A percentile compares a stretch with the other conserved stretches of the same genome.
Conservation (phyloP, 768 basidiomycete species). For the Crepidotus variabilis region DNA sequence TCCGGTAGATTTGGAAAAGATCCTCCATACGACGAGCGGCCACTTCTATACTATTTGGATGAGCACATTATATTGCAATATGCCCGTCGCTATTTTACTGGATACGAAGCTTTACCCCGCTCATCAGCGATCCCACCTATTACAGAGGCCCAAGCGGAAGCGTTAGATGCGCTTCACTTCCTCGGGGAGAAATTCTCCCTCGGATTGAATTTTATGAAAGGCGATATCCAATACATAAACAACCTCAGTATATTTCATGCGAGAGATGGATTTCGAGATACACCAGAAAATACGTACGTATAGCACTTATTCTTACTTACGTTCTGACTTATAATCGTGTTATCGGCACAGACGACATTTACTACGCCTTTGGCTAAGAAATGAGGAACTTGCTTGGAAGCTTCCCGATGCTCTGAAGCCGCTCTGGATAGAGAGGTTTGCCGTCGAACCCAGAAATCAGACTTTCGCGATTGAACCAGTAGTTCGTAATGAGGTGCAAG, state of each 20-base stretch:
- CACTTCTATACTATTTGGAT: constrained; percentile 37
- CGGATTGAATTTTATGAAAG: constrained; percentile 43
- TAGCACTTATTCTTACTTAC: neutral
- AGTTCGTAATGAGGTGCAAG: constrained; percentile 18
- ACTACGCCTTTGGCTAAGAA: constrained; percentile 34
- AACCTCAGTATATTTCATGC: constrained; percentile 44
- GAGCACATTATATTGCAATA: constrained; percentile 41
- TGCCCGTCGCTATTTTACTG: constrained; percentile 40
- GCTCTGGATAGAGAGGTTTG: constrained; percentile 33
- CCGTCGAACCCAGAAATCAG: constrained; percentile 30
- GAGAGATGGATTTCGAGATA: constrained; percentile 39
- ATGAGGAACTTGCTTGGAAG: constrained; percentile 37
- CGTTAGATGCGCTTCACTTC: constrained; percentile 43
- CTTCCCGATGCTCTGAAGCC: constrained; percentile 29
- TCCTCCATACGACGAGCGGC: constrained; percentile 32
- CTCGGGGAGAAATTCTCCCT: constrained; percentile 39
- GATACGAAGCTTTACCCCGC: constrained; percentile 32
- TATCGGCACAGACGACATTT: constrained; percentile 29
- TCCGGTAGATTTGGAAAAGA: constrained; percentile 31
- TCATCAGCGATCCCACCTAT: constrained; percentile 38
- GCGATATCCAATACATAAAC: constrained; percentile 49
- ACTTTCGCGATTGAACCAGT: constrained; percentile 34
- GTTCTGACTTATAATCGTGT: neutral
- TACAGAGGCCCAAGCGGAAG: constrained; percentile 47
- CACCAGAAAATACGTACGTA: constrained; percentile 34